A percentile compares a stretch with the other conserved stretches of the same genome.
Conservation (phyloP, 495 filamentous ascomycete genomes). For the Copromyces sp. region DNA sequence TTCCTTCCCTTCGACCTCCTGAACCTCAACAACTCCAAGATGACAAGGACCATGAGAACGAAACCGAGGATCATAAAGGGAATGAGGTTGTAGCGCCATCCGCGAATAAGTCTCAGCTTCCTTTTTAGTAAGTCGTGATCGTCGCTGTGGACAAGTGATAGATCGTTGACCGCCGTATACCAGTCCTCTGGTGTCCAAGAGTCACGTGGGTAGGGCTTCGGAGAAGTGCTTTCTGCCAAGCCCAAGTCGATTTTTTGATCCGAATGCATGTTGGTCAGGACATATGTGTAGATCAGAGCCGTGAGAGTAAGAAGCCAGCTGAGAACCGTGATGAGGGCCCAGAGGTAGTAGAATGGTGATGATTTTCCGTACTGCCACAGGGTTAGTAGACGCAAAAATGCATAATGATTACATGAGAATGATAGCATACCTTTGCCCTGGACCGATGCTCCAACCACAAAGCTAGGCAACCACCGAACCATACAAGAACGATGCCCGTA, state of each 20-base stretch:
- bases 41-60: conserved; percentile 34
- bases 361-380: conserved; percentile 9
- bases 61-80: conserved; percentile 39
- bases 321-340: conserved; percentile 31
- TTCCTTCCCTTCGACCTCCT: neutral
- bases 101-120: conserved; percentile 36
- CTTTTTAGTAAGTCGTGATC: conserved; percentile 26
- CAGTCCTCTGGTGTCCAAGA: conserved; percentile 48
- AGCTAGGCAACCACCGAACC: conserved; percentile 34
- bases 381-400: conserved; percentile 4
- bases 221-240: conserved; percentile 19
- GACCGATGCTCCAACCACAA: conserved; percentile 26
- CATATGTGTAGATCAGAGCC: conserved; percentile 36
- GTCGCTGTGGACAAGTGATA: conserved; percentile 27
- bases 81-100: conserved; percentile 47
- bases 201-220: conserved; percentile 34
- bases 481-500: conserved; percentile 38
- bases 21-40: conserved; percentile 22
- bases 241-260: conserved; percentile 31
- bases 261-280: conserved; percentile 30
- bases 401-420: neutral
- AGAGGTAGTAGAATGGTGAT: conserved; percentile 25
- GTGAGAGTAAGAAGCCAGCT: conserved; percentile 36
- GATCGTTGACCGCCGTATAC: conserved; percentile 38
- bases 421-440: conserved; percentile 11